Conservation (phyloP, 225 moss, liverwort and hornwort genomes). For the Bryoerythrophyllum caledonicum region DNA sequence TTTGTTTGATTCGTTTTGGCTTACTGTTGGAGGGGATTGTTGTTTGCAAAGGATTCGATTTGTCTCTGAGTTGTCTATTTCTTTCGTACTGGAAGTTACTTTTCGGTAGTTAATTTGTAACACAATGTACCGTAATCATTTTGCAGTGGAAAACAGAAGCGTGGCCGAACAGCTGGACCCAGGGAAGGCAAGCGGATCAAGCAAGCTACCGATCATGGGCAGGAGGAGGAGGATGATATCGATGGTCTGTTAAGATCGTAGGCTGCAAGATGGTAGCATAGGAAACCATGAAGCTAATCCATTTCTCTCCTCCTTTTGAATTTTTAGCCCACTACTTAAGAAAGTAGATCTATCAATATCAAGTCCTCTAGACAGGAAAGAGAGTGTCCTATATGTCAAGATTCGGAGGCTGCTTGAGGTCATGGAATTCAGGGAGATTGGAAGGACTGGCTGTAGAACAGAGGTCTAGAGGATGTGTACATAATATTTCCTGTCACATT, state of each 20-base stretch:
- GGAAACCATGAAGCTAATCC: conserved; percentile 13
- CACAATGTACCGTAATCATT: background rate
- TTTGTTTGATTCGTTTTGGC: conserved; percentile 2
- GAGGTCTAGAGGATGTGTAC: conserved; percentile 27
- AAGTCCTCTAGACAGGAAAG: conserved; percentile 4
- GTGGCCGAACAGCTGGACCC: conserved; percentile 80
- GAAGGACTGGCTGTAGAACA: conserved; percentile 12
- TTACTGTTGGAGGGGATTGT: background rate
- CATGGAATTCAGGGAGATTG: conserved; percentile 3
- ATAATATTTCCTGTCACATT: conserved; percentile 21
- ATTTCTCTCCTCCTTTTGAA: background rate
- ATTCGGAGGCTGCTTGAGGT: conserved; percentile 1
- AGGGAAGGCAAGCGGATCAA: conserved; percentile 95
- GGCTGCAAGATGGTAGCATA: conserved; percentile 7
- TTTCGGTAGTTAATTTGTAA: background rate
- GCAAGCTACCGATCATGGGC: conserved; percentile 88
- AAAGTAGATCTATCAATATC: background rate
- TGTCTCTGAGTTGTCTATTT: conserved; percentile 3
- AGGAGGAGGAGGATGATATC: conserved; percentile 86
- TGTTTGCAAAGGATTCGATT: background rate
- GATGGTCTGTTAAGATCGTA: conserved; percentile 60
- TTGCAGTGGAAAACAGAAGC: conserved; percentile 92
- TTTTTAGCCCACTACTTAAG: background rate
- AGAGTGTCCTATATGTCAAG: conserved; percentile 4
- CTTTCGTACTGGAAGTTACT: background rate